Percentiles rank a stretch among this genome's conserved stretches.
Conservation (phyloP, 208 protist species). For the Crithidia bombi region DNA sequence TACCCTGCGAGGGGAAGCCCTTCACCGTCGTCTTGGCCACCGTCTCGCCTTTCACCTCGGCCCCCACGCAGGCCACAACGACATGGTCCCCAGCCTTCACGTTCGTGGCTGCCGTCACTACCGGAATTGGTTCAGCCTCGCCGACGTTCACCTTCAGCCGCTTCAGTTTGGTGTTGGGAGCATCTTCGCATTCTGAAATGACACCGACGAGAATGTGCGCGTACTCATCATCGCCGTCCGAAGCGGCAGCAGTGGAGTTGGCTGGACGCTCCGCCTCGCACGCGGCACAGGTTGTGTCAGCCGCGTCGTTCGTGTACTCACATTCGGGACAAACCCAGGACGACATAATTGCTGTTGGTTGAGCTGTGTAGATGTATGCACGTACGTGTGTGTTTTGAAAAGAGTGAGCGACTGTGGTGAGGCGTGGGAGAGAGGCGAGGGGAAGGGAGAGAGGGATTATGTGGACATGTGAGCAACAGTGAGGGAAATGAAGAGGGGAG, state of each 20-base stretch:
- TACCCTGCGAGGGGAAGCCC: conserved; percentile 70
- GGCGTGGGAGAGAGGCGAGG: neutral
- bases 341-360: conserved; percentile 20
- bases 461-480: too few species aligned
- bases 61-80: conserved; percentile 74
- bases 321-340: conserved; percentile 59
- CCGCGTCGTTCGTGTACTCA: conserved; percentile 66
- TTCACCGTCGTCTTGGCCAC: conserved; percentile 72
- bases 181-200: conserved; percentile 57
- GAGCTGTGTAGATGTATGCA: neutral
- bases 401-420: neutral
- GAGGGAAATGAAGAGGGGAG: too few species aligned
- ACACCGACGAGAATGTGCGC: conserved; percentile 58
- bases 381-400: neutral
- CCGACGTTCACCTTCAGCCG: conserved; percentile 74
- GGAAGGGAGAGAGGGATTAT: neutral
- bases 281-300: conserved; percentile 43
- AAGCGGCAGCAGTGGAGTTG: conserved; percentile 5
- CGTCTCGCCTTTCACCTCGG: conserved; percentile 54
- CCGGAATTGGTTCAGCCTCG: conserved; percentile 37
- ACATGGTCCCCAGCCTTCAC: conserved; percentile 56
- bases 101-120: conserved; percentile 84
- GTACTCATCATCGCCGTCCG: conserved; percentile 45
- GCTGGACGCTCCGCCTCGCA: conserved; percentile 58
- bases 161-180: conserved; percentile 68